Conservation (phyloP, 176 grass and related monocot genomes). For the Tuctoria greenei region DNA sequence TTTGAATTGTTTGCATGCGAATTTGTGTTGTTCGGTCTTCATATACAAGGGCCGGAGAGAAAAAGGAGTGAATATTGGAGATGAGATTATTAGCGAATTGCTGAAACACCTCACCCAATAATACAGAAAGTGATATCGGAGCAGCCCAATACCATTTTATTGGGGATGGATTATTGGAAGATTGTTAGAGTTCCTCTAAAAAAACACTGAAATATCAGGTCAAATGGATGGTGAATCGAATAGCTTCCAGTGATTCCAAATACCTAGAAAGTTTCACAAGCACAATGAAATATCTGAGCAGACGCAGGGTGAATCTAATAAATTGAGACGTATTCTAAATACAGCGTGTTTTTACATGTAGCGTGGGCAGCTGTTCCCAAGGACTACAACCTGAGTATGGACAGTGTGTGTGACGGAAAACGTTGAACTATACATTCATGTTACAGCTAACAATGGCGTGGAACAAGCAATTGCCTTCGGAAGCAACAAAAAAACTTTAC, state of each 20-base stretch:
- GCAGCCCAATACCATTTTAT: no score
- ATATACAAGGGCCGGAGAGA: no score
- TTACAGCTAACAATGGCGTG: conserved; percentile 27
- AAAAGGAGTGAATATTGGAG: no score
- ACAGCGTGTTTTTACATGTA: conserved; percentile 46
- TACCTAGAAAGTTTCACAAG: no score
- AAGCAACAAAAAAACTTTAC: conserved; percentile 51
- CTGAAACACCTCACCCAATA: no score
- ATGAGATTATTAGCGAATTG: no score
- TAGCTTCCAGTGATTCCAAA: no score
- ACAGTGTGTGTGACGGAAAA: conserved; percentile 13
- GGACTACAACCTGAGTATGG: conserved; percentile 46
- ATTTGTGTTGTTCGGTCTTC: no score
- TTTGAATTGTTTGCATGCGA: no score
- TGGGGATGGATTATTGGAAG: no score
- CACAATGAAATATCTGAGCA: no score
- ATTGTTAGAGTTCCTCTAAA: not conserved
- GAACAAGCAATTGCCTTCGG: conserved; percentile 42
- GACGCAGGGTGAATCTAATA: not conserved
- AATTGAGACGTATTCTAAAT: conserved; percentile 24
- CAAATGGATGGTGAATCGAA: not conserved
- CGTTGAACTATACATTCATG: conserved; percentile 53
- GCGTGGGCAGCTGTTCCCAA: conserved; percentile 31
- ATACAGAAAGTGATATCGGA: no score
- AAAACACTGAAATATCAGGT: not conserved